Evolutionary conservation across 75 land plant species (phyloP).

Genomic region (Selaginella tamariscina): DNA sequence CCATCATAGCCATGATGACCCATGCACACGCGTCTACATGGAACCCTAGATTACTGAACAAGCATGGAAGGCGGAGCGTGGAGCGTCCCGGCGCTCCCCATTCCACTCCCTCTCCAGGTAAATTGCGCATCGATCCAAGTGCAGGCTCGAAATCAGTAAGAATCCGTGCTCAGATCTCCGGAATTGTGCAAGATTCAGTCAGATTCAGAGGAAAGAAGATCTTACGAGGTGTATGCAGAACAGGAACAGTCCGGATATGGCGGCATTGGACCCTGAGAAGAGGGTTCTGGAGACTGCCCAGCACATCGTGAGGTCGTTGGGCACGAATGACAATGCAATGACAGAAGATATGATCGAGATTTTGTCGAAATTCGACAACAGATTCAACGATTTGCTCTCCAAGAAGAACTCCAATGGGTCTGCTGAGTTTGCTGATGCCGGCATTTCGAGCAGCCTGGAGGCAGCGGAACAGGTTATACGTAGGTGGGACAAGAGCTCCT

Average conservation of each 20-base stretch:
- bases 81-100: no score
- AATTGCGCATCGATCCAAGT: no score
- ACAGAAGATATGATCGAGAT: slow-evolving; percentile 72
- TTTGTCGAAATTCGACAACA: slow-evolving; percentile 59
- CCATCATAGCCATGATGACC: no score
- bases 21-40: no score
- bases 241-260: slow-evolving; percentile 22
- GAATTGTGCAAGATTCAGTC: no score
- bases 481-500: neutral
- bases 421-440: neutral
- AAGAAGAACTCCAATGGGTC: slow-evolving; percentile 13
- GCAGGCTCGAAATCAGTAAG: no score
- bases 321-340: slow-evolving; percentile 46
- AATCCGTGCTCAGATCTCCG: no score
- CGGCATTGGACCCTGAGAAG: slow-evolving; percentile 51
- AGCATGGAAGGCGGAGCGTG: no score
- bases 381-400: slow-evolving; percentile 41
- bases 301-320: slow-evolving; percentile 68
- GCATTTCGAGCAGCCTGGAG: neutral
- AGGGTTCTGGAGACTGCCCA: slow-evolving; percentile 59
- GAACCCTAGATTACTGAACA: no score
- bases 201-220: no score
- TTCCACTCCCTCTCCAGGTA: no score
- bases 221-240: no score
- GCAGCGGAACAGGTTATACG: neutral